Percentiles rank a stretch among this genome's conserved stretches.
phyloP scores from a whole-genome alignment of 768 basidiomycete genomes.

The Boletus sp. region DNA sequence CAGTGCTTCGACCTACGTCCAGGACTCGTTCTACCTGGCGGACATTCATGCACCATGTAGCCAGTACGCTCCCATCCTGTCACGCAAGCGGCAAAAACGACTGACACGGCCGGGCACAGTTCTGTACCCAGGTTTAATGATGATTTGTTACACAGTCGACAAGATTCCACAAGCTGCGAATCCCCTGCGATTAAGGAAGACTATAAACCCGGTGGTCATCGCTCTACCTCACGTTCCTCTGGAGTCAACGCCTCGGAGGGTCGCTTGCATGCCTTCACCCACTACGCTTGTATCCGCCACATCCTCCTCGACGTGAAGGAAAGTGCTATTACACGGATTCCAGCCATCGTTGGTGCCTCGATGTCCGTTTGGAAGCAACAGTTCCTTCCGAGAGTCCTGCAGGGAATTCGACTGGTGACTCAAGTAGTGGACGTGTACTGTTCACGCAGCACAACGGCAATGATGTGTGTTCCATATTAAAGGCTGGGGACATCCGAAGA shows the following conservation, averaged over 20 bases:
- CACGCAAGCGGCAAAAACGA: too few relatives aligned
- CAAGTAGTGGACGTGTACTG: too few relatives aligned
- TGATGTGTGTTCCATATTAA: constrained; percentile 19
- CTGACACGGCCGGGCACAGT: too few relatives aligned
- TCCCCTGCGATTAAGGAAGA: constrained; percentile 15
- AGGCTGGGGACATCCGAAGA: constrained; percentile 41
- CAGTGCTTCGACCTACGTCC: too few relatives aligned
- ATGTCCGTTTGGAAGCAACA: constrained; percentile 47
- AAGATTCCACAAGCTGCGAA: too few relatives aligned
- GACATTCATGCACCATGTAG: too few relatives aligned
- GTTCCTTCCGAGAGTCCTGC: constrained; percentile 50
- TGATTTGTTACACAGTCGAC: too few relatives aligned
- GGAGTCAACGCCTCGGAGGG: constrained; percentile 6
- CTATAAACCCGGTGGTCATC: constrained; percentile 5
- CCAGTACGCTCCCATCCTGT: neutral
- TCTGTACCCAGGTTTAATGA: too few relatives aligned
- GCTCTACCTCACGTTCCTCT: constrained; percentile 6
- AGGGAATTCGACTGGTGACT: constrained; percentile 33
- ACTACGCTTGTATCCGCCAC: too few relatives aligned
- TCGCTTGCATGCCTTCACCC: neutral
- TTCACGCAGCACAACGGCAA: too few relatives aligned
- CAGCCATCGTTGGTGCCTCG: constrained; percentile 29
- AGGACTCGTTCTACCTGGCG: too few relatives aligned
- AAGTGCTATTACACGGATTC: constrained; percentile 27
- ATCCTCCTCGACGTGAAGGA: constrained; percentile 2